These are phyloP conservation scores for Hymenoscyphus repandus DNA, from an alignment of 2,329 filamentous ascomycete genomes.

Conservation along the genomic window DNA sequence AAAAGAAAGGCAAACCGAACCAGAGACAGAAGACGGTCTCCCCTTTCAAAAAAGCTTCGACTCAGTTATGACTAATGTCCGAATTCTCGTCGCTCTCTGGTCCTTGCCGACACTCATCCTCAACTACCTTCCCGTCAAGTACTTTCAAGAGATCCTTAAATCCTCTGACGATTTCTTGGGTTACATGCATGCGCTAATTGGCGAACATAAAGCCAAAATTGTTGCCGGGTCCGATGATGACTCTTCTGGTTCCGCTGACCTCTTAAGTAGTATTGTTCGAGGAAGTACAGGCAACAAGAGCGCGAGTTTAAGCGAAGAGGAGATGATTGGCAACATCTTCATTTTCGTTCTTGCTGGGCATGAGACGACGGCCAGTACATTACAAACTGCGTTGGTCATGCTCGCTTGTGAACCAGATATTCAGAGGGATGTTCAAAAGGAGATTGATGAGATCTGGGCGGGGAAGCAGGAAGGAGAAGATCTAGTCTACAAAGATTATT, in stretches of 20 bases:
- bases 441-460: constrained; percentile 48
- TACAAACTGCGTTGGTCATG: constrained; percentile 63
- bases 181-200: constrained; percentile 16
- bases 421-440: constrained; percentile 60
- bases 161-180: constrained; percentile 12
- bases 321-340: constrained; percentile 68
- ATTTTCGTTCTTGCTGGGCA: constrained; percentile 66
- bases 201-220: constrained; percentile 3
- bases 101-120: constrained; percentile 6
- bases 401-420: constrained; percentile 59
- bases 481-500: constrained; percentile 35
- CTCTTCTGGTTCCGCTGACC: constrained; percentile 23
- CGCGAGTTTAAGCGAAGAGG: constrained; percentile 43
- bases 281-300: constrained; percentile 15
- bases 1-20: not conserved
- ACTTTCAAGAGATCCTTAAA: not conserved
- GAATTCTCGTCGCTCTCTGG: constrained; percentile 6
- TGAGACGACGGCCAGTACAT: constrained; percentile 69
- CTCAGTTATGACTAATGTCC: constrained; percentile 10
- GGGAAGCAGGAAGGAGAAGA: constrained; percentile 20
- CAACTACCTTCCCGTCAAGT: constrained; percentile 7
- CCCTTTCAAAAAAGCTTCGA: constrained; percentile 11
- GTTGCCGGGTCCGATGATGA: constrained; percentile 12
- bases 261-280: constrained; percentile 26
- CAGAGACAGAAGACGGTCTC: not conserved